A percentile compares a stretch with the other conserved stretches of the same genome.
These are phyloP conservation scores for Cryptosporidium meleagridis DNA, from an alignment of 169 alveolate genomes.

Conservation along the genomic window DNA sequence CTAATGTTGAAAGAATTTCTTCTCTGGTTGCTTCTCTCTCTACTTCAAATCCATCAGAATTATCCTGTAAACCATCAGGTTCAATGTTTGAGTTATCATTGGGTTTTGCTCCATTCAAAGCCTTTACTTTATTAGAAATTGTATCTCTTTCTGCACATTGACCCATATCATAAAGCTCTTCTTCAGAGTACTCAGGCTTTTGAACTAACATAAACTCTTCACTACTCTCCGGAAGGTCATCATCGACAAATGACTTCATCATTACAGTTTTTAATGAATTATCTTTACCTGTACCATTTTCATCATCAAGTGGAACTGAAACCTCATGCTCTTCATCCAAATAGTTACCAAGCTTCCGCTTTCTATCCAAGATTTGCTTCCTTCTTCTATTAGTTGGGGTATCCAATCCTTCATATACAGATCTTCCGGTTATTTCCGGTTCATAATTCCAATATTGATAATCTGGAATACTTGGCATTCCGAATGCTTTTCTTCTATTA, in stretches of 20 bases:
- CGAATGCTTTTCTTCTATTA: constrained; percentile 34
- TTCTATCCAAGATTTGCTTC: constrained; percentile 13
- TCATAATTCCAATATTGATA: constrained; percentile 69
- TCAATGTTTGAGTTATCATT: neutral
- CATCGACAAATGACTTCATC: constrained; percentile 68
- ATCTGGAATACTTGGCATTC: constrained; percentile 56
- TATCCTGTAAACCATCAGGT: neutral
- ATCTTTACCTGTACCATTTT: neutral
- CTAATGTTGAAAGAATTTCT: constrained; percentile 40
- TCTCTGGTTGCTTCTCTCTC: constrained; percentile 47
- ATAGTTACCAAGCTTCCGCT: constrained; percentile 25
- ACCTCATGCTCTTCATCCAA: constrained; percentile 43
- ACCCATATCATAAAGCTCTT: constrained; percentile 69
- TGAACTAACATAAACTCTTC: constrained; percentile 61
- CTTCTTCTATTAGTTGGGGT: constrained; percentile 47
- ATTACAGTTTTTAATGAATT: constrained; percentile 11
- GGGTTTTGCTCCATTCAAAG: neutral
- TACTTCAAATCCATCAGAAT: neutral
- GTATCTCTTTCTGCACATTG: neutral
- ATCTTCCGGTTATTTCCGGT: constrained; percentile 61
- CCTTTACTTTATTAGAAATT: neutral
- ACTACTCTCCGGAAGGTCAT: constrained; percentile 39
- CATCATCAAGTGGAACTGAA: constrained; percentile 23
- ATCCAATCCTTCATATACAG: constrained; percentile 31
- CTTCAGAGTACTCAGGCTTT: constrained; percentile 54